phyloP scores from a whole-genome alignment of 2,329 filamentous ascomycete genomes.

The Alternaria atra region DNA sequence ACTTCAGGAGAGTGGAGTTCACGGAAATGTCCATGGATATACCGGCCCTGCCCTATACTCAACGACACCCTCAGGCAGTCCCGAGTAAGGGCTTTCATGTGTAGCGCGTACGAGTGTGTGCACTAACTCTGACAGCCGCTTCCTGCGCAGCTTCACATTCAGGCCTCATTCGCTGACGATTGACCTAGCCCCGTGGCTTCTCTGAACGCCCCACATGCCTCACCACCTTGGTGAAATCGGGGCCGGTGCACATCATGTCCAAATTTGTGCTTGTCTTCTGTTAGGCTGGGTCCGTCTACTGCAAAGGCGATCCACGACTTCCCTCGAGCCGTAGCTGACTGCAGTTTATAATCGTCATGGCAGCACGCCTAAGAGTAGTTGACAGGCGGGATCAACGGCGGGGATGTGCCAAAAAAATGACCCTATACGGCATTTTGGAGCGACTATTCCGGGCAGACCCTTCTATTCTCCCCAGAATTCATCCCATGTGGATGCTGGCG shows the following conservation, averaged over 20 bases:
- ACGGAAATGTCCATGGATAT: constrained; percentile 27
- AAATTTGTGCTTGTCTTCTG: constrained; percentile 25
- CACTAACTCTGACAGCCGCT: constrained; percentile 33
- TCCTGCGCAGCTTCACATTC: constrained; percentile 14
- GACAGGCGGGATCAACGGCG: constrained; percentile 45
- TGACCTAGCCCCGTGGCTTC: constrained; percentile 21
- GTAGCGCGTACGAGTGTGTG: constrained; percentile 34
- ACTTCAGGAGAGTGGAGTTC: constrained; percentile 34
- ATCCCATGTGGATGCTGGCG: constrained; percentile 22
- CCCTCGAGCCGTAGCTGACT: constrained; percentile 23
- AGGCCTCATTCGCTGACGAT: constrained; percentile 9
- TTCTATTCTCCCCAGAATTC: constrained; percentile 26
- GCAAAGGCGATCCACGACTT: constrained; percentile 45
- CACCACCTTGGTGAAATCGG: constrained; percentile 25
- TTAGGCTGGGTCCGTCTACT: constrained; percentile 26
- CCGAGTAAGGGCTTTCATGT: constrained; percentile 35
- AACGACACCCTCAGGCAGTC: constrained; percentile 34
- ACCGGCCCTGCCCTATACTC: constrained; percentile 41
- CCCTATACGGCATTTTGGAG: constrained; percentile 33
- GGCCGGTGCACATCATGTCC: constrained; percentile 29
- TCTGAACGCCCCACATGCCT: constrained; percentile 32
- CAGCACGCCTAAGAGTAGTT: constrained; percentile 27
- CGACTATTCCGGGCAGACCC: constrained; percentile 23
- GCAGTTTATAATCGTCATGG: constrained; percentile 21
- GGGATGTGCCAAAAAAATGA: constrained; percentile 34